These are phyloP conservation scores for Phytophthora uliginosa DNA, from an alignment of 352 stramenopile species.

Conservation along the genomic window DNA sequence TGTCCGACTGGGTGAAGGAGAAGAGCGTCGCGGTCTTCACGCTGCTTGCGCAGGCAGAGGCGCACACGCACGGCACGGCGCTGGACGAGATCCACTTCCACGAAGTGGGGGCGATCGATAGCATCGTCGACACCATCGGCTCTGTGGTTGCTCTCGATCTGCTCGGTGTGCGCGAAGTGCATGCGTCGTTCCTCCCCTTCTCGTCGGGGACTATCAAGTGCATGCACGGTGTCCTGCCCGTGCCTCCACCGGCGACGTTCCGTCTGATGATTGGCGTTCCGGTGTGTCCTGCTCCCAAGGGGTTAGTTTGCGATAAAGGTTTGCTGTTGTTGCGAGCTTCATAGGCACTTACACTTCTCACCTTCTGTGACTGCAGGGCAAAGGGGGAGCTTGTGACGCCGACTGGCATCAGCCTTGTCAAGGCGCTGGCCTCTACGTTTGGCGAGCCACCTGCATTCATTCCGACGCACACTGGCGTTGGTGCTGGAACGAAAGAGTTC, in stretches of 20 bases:
- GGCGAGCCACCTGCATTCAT: constrained; percentile 82
- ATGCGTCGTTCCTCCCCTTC: constrained; percentile 86
- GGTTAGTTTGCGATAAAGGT: constrained; percentile 47
- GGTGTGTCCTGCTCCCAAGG: constrained; percentile 92
- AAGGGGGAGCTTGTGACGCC: constrained; percentile 97
- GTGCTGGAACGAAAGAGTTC: constrained; percentile 93
- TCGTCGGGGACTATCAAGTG: constrained; percentile 96
- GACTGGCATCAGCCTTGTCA: constrained; percentile 96
- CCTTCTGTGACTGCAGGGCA: constrained; percentile 42
- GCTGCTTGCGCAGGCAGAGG: constrained; percentile 94
- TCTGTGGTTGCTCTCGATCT: constrained; percentile 95
- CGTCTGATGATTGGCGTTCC: constrained; percentile 95
- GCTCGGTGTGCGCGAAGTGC: constrained; percentile 91
- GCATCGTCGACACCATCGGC: constrained; percentile 97
- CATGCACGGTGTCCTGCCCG: constrained; percentile 96
- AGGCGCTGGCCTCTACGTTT: constrained; percentile 84
- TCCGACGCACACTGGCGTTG: constrained; percentile 78
- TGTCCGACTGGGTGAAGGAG: constrained; percentile 91
- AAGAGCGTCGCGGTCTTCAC: constrained; percentile 94
- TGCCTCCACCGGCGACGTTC: constrained; percentile 96
- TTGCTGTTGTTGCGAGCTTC: not conserved
- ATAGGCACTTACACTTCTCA: not conserved
- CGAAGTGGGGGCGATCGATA: constrained; percentile 98
- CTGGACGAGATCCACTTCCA: constrained; percentile 98
- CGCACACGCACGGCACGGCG: constrained; percentile 93